Conservation (phyloP, 2,329 filamentous ascomycete genomes). For the Blastomyces parvus region DNA sequence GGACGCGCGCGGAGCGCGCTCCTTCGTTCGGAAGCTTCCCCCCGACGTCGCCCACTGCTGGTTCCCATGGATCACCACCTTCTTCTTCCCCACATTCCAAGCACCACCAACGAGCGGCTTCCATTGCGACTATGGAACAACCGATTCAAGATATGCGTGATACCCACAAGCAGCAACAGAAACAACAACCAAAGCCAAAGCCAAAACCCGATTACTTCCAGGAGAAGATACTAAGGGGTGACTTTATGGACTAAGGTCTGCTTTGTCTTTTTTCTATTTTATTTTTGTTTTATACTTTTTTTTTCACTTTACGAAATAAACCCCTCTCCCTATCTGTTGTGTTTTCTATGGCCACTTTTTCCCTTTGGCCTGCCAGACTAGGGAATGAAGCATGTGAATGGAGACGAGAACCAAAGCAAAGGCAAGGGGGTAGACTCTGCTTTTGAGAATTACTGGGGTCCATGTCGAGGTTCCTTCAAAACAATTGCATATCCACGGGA, state of each 20-base stretch:
- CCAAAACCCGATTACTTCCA: slow-evolving; percentile 87
- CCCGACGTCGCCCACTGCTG: slow-evolving; percentile 22
- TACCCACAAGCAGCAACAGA: slow-evolving; percentile 10
- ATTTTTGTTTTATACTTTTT: neutral
- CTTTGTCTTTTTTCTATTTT: slow-evolving; percentile 1
- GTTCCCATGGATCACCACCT: slow-evolving; percentile 23
- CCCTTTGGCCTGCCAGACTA: neutral
- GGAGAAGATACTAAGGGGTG: slow-evolving; percentile 92
- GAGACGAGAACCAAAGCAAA: neutral
- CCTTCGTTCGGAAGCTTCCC: slow-evolving; percentile 32
- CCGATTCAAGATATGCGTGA: slow-evolving; percentile 26
- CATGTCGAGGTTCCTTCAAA: neutral
- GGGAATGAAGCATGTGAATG: neutral
- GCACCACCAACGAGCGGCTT: slow-evolving; percentile 32
- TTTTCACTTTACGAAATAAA: too few relatives aligned
- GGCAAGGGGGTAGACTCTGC: neutral
- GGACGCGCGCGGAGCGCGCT: slow-evolving; percentile 77
- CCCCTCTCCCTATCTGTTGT: neutral
- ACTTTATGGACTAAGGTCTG: slow-evolving; percentile 76
- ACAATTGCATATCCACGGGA: neutral
- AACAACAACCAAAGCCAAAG: slow-evolving; percentile 38
- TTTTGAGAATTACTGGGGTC: neutral
- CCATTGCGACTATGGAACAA: slow-evolving; percentile 47
- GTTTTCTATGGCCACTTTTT: neutral
- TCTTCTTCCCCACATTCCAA: slow-evolving; percentile 37